Evolutionary conservation across 1,139 yeast species (phyloP).

Genomic region (Yamadazyma triangularis): DNA sequence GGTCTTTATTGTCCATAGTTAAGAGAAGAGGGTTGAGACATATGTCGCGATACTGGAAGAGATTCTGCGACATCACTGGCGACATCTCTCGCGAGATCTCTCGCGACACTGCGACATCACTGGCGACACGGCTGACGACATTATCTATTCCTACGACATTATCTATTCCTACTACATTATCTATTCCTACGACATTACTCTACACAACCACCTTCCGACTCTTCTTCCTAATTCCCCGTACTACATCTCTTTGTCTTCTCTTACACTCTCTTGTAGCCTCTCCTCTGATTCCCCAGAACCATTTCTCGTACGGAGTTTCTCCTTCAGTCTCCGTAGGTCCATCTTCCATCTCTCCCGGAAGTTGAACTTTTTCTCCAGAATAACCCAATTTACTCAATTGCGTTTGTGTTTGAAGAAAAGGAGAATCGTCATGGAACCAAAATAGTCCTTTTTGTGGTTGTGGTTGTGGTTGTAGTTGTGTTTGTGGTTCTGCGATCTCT

Average conservation of each 20-base stretch:
- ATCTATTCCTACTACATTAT: no score
- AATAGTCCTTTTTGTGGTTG: slow-evolving; percentile 51
- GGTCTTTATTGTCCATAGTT: slow-evolving; percentile 11
- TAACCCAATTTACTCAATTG: slow-evolving; percentile 59
- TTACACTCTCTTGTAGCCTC: slow-evolving; percentile 74
- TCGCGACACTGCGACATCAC: no score
- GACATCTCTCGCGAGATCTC: no score
- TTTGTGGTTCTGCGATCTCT: slow-evolving; percentile 9
- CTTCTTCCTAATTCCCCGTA: slow-evolving; percentile 56
- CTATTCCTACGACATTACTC: no score
- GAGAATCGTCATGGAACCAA: slow-evolving; percentile 80
- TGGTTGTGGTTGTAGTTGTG: slow-evolving; percentile 2
- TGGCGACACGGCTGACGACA: no score
- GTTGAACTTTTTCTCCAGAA: slow-evolving; percentile 18
- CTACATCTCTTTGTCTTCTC: slow-evolving; percentile 68
- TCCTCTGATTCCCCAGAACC: slow-evolving; percentile 83
- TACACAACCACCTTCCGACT: slow-evolving; percentile 17
- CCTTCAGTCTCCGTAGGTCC: slow-evolving; percentile 32
- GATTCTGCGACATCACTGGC: no score
- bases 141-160: no score
- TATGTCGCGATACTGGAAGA: no score
- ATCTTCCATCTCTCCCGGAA: slow-evolving; percentile 35
- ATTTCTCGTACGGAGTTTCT: slow-evolving; percentile 59
- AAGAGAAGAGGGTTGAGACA: no score
- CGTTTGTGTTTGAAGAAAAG: slow-evolving; percentile 79